phyloP scores from a whole-genome alignment of 2,329 filamentous ascomycete species.

The Penicillium sp. region DNA sequence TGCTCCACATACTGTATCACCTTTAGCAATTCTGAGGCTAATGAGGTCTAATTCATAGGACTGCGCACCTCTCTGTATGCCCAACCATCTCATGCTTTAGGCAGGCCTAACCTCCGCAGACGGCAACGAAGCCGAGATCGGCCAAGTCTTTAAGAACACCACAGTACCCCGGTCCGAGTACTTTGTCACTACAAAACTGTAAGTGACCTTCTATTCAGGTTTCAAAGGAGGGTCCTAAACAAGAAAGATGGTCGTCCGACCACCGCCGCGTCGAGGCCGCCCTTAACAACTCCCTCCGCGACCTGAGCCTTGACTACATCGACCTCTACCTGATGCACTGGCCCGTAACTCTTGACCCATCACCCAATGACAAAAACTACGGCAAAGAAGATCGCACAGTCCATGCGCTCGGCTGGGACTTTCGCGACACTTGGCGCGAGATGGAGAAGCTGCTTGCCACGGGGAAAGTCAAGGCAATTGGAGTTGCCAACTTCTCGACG shows the following conservation, averaged over 20 bases:
- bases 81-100: background rate
- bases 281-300: conserved; percentile 10
- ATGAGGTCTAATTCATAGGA: background rate
- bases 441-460: conserved; percentile 11
- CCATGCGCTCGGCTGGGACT: conserved; percentile 4
- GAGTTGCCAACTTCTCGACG: conserved; percentile 11
- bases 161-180: background rate
- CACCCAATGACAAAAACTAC: background rate
- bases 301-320: conserved; percentile 4
- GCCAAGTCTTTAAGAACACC: conserved; percentile 3
- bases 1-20: background rate
- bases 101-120: background rate
- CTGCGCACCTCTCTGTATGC: conserved; percentile 14
- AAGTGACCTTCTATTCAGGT: background rate
- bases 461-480: conserved; percentile 5
- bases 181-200: conserved; percentile 13
- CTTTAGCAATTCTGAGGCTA: background rate
- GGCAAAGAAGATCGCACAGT: conserved; percentile 13
- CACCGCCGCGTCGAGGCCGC: conserved; percentile 14
- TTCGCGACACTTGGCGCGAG: conserved; percentile 10
- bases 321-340: conserved; percentile 16
- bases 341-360: conserved; percentile 6
- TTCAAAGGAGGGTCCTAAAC: rapidly evolving
- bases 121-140: conserved; percentile 15
- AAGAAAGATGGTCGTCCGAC: conserved; percentile 10